phyloP scores from a whole-genome alignment of 805 yeast species.

The Sugiyamaella marilandica region DNA sequence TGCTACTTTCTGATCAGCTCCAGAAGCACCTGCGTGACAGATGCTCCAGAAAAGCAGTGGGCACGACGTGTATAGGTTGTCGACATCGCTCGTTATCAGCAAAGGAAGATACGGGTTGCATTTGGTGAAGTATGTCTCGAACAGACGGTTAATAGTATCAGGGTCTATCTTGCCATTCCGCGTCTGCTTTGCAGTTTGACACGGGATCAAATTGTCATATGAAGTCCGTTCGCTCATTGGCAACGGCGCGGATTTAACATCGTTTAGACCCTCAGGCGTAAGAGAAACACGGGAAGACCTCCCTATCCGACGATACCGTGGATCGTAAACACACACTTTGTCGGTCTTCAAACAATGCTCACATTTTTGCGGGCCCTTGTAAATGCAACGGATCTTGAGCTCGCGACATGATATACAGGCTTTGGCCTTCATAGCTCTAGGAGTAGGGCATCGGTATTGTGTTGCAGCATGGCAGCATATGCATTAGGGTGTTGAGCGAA shows the following conservation, averaged over 20 bases:
- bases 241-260: too few relatives aligned
- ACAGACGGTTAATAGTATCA: neutral
- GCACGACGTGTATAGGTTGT: neutral
- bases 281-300: neutral
- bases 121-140: neutral
- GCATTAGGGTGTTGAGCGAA: too few relatives aligned
- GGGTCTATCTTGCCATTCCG: neutral
- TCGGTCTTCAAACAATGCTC: neutral
- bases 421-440: conserved; percentile 5
- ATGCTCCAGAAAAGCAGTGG: conserved; percentile 5
- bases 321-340: conserved; percentile 6
- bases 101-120: neutral
- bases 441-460: too few relatives aligned
- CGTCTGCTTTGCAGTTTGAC: neutral
- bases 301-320: neutral
- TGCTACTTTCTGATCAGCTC: neutral
- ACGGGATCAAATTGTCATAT: too few relatives aligned
- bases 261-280: neutral
- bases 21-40: neutral
- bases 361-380: neutral
- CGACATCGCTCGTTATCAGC: neutral
- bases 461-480: too few relatives aligned
- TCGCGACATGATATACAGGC: conserved; percentile 9
- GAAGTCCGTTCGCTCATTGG: too few relatives aligned
- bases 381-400: conserved; percentile 4